phyloP scores from a whole-genome alignment of 495 filamentous ascomycete species.

The Mytilinidion resinicola region DNA sequence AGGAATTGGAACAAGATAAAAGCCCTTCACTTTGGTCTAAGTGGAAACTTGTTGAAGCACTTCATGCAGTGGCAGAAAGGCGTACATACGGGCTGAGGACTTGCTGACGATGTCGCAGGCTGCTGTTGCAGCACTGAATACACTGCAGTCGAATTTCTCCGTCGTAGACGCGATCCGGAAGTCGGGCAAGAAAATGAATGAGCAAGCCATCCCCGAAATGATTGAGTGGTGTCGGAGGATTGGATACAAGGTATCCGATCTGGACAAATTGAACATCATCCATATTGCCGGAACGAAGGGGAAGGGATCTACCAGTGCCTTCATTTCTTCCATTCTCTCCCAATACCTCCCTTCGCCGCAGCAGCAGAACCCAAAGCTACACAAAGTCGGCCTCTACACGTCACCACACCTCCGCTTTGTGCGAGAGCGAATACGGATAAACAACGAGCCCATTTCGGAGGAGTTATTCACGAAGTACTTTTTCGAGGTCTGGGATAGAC shows the following conservation, averaged over 20 bases:
- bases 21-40: no score
- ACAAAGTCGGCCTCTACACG: conserved; percentile 75
- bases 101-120: conserved; percentile 47
- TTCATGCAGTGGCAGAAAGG: no score
- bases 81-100: no score
- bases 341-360: conserved; percentile 48
- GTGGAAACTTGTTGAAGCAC: no score
- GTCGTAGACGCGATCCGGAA: conserved; percentile 68
- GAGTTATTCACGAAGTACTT: conserved; percentile 76
- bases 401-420: conserved; percentile 85
- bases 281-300: conserved; percentile 93
- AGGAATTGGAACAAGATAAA: no score
- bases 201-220: conserved; percentile 66
- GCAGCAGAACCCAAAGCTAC: conserved; percentile 27
- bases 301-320: conserved; percentile 76
- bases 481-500: conserved; percentile 80
- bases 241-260: conserved; percentile 79
- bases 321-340: conserved; percentile 54
- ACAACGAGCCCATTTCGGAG: conserved; percentile 67
- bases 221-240: conserved; percentile 66
- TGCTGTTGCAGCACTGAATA: conserved; percentile 81
- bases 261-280: conserved; percentile 66
- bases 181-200: conserved; percentile 61
- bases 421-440: conserved; percentile 80
- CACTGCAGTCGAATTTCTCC: conserved; percentile 78